Base-by-base conservation (phyloP, 352 stramenopile species). In the Albugo laibachii region DNA sequence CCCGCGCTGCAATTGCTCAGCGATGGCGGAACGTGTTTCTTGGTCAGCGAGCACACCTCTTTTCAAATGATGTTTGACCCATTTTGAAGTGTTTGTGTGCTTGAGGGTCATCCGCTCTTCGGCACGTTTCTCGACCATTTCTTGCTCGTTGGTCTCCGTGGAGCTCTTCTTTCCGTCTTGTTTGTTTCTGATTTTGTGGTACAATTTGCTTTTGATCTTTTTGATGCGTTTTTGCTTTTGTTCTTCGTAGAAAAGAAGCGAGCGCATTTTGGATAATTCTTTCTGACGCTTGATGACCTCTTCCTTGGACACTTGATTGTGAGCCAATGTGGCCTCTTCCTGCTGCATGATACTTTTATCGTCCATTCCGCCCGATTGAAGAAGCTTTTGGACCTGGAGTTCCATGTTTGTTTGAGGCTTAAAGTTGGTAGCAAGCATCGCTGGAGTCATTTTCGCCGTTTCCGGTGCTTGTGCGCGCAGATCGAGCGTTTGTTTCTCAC, bases 161-260 rank as follows among this genome's bases (percentile, higher is more conserved):
- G 95, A 80, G 50, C 89, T 71, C 11, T 81, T 57, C 49, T 85
- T 78, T 50, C 80, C 79, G 60, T 84, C 63, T 54, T 97, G 80
- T 46, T 84, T 81, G 62, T 98, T 99, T 44, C 88, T 77, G 56
- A 98, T 98, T 59, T 96, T 95, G 56, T 95, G 84, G 73, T 97
- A 99, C 27, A 97, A 87, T 58, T 98, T 99, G 31, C 85, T 97
- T 68, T 99, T 99, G 60, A 98, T 99, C 67, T 99, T 99, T 69
- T 99, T 99, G 21, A 98, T 92, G 27, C 95, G 91, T 56, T 95
- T 85, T 43, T 84, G 63, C 60, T 99, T 99, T 64, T 97, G 86
- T 65, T 99, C 94, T 40, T 98, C 85, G 64, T 98, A 98, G 54
- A 98, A 99, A 58, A 99, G 80, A 38, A 99, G 68, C 47, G 92